Conservation (phyloP, 2,329 filamentous ascomycete genomes). For the Calcarisporium arbuscula region DNA sequence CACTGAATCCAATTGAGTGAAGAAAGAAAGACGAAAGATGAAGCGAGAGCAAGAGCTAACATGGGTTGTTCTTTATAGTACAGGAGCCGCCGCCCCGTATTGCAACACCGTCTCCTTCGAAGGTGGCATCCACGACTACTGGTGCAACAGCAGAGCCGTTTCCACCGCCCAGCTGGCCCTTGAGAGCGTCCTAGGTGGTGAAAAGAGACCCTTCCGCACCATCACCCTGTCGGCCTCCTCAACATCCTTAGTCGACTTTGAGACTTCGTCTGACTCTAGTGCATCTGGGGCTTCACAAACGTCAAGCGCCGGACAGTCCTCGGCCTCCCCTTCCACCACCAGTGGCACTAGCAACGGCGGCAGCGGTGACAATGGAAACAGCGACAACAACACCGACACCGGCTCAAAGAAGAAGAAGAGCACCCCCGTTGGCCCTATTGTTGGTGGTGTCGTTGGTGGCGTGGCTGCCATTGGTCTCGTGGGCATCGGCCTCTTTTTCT, state of each 20-base stretch:
- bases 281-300: no score
- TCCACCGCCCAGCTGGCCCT: conserved; percentile 8
- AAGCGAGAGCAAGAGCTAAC: no score
- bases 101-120: conserved; percentile 41
- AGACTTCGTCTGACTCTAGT: background rate
- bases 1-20: no score
- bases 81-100: conserved; percentile 25
- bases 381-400: conserved; percentile 5
- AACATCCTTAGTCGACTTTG: background rate
- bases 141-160: conserved; percentile 26
- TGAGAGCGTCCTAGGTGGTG: background rate
- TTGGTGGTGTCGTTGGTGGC: conserved; percentile 31
- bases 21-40: no score
- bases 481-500: conserved; percentile 22
- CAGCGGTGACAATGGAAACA: conserved; percentile 3
- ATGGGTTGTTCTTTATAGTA: no score
- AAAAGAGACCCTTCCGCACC: conserved; percentile 1
- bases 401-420: conserved; percentile 2
- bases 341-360: background rate
- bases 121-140: conserved; percentile 36
- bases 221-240: background rate
- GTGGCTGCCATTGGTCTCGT: conserved; percentile 25
- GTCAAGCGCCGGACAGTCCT: no score
- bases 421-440: conserved; percentile 28
- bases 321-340: conserved; percentile 1